Percentiles rank a stretch among this genome's conserved stretches.
Conservation (phyloP, 2,329 filamentous ascomycete genomes). For the Calonectria pseudoturangicola region DNA sequence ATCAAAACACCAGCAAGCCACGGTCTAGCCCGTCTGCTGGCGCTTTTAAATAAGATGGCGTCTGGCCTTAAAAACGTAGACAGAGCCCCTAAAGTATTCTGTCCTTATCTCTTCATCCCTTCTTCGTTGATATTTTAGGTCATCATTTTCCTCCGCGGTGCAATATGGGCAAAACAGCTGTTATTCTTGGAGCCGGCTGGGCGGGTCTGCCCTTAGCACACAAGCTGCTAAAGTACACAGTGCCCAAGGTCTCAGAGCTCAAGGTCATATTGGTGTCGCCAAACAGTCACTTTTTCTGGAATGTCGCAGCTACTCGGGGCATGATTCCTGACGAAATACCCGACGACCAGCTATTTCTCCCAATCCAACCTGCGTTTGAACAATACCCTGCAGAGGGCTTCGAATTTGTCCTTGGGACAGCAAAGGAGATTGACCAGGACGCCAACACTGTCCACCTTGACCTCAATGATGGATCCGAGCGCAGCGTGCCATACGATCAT, state of each 20-base stretch:
- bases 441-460: slow-evolving; percentile 62
- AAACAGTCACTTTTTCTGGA: slow-evolving; percentile 74
- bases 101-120: not conserved
- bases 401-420: slow-evolving; percentile 70
- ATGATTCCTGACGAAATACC: slow-evolving; percentile 69
- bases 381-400: slow-evolving; percentile 66
- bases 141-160: not conserved
- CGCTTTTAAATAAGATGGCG: not conserved
- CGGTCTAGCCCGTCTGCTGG: not conserved
- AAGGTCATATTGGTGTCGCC: slow-evolving; percentile 73
- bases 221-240: slow-evolving; percentile 70
- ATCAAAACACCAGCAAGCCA: slow-evolving; percentile 13
- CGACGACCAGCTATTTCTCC: slow-evolving; percentile 67
- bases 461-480: slow-evolving; percentile 54
- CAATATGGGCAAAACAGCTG: slow-evolving; percentile 69
- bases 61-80: not conserved
- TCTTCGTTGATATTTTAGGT: not conserved
- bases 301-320: slow-evolving; percentile 72
- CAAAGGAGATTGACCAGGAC: slow-evolving; percentile 58
- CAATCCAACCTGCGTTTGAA: slow-evolving; percentile 67
- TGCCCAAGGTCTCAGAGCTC: slow-evolving; percentile 62
- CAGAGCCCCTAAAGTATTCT: not conserved
- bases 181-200: slow-evolving; percentile 72
- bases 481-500: slow-evolving; percentile 67
- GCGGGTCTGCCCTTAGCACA: slow-evolving; percentile 71